These are phyloP conservation scores for Talaromyces sp. DNA, from an alignment of 2,329 filamentous ascomycete genomes.

Conservation along the genomic window DNA sequence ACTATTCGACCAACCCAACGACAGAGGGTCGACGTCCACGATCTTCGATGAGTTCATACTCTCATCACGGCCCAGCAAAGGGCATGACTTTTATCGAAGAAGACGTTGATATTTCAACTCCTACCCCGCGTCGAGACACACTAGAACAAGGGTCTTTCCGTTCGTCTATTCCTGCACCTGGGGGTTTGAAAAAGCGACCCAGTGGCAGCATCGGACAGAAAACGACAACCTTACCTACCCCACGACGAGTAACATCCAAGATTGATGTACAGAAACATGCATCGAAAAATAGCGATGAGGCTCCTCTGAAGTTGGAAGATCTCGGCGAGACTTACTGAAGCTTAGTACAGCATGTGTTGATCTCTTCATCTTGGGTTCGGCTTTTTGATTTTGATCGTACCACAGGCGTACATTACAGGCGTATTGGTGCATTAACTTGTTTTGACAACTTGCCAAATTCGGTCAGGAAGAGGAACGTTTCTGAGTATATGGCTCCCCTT, in stretches of 20 bases:
- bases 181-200: constrained; percentile 49
- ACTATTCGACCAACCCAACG: constrained; percentile 49
- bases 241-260: constrained; percentile 39
- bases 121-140: constrained; percentile 37
- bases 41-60: constrained; percentile 63
- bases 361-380: neutral
- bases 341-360: constrained; percentile 6
- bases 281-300: constrained; percentile 46
- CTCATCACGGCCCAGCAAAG: constrained; percentile 55
- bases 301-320: constrained; percentile 51
- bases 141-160: constrained; percentile 37
- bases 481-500: neutral
- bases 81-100: constrained; percentile 58
- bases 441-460: constrained; percentile 2
- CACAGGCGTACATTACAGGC: constrained; percentile 14
- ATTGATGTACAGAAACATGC: constrained; percentile 36
- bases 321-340: constrained; percentile 56
- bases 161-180: constrained; percentile 51
- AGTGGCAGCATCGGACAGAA: constrained; percentile 40
- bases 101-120: constrained; percentile 29
- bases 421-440: constrained; percentile 13
- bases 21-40: constrained; percentile 58
- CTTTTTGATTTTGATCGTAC: neutral
- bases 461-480: neutral
- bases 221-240: constrained; percentile 37